Base-by-base conservation (phyloP, 2,329 filamentous ascomycete species). In the Trichoderma koningii region DNA sequence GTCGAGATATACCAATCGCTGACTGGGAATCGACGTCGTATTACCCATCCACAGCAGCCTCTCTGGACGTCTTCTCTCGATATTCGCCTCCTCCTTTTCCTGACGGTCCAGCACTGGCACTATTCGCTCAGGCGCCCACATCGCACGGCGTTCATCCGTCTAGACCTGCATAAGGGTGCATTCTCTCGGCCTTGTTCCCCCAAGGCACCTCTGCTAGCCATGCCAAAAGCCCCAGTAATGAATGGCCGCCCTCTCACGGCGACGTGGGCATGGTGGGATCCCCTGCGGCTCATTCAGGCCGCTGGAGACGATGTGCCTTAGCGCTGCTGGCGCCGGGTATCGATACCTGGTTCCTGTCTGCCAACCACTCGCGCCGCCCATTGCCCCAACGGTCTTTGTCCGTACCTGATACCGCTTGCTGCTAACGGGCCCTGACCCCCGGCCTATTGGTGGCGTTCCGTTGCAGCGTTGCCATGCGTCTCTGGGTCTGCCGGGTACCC, bases 401-500 rank as follows among this genome's bases (percentile, higher is more conserved):
- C 34, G 34, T 38, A 38, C 34, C 34, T 38, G 50, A 30, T 63
- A 63, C 60, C 17, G 30, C 17, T 38, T 30, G 60, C 34, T 38
- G 50, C 41, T 47, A 26, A 41, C 45, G 12, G 34, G 34, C 34
- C 34, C 34, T 38, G 34, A 14, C 34, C 60, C 60, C 56, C n/a
- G 50, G 50, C 50, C 60, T 15, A 12, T 38, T 44, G 47, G 60
- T 55, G 50, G 60, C 50, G 60, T 63, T 41, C 50, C 34, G 60
- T 51, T 55, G 60, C 60, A 63, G 60, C 60, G 60, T 63, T 63
- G 60, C 60, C 60, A 63, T 60, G 56, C 47, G 56, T 30, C 41
- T n/a, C 56, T 60, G 19, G 55, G 26, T 14, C 56, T 60, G 56
- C 19, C 47, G 41, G 45, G 56, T 41, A 60, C 45, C 28, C 41